Evolutionary conservation across 164 flowering plant genomes (phyloP).

Genomic region (Stephania japonica): DNA sequence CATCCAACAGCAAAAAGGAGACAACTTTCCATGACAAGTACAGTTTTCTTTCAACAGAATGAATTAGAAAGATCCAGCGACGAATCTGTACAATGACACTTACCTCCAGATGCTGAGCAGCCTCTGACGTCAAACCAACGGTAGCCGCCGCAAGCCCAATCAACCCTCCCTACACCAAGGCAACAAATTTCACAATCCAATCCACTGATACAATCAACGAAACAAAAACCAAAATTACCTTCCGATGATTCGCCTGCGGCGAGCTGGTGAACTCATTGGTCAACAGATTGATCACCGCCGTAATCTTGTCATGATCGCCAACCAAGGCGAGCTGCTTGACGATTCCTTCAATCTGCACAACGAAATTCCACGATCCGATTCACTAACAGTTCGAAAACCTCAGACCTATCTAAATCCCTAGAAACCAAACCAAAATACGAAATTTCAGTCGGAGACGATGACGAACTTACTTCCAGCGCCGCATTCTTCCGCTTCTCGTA

Average conservation of each 20-base stretch:
- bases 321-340: slow-evolving; percentile 69
- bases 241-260: slow-evolving; percentile 87
- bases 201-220: background rate
- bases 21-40: background rate
- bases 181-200: background rate
- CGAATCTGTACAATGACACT: slow-evolving; percentile 1
- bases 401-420: background rate
- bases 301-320: slow-evolving; percentile 82
- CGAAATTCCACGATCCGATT: background rate
- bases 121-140: slow-evolving; percentile 83
- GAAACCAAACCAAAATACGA: background rate
- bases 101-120: slow-evolving; percentile 93
- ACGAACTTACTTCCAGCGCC: slow-evolving; percentile 61
- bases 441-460: background rate
- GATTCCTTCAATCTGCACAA: slow-evolving; percentile 75
- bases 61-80: background rate
- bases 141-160: slow-evolving; percentile 95
- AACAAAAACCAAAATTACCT: slow-evolving; percentile 34
- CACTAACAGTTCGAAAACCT: background rate
- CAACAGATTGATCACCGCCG: slow-evolving; percentile 73
- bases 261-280: slow-evolving; percentile 71
- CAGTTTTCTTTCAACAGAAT: background rate
- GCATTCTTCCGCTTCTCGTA: slow-evolving; percentile 98
- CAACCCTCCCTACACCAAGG: slow-evolving; percentile 70
- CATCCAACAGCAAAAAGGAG: background rate